Percentiles rank a stretch among this genome's conserved stretches.
Conservation (phyloP, 108 stramenopile genomes). For the Thalassiosira profunda region DNA sequence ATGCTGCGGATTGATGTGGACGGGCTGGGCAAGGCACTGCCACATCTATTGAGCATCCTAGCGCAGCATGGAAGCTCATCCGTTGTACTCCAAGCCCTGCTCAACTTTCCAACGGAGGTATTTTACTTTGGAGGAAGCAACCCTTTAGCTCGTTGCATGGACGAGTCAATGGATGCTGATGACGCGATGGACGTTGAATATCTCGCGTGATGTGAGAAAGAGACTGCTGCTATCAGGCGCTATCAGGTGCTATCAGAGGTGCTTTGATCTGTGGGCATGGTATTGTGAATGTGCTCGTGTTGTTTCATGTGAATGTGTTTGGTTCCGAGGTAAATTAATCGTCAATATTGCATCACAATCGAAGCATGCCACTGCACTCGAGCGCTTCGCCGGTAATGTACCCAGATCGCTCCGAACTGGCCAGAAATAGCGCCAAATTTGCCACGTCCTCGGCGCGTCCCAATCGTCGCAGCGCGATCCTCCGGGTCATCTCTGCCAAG, state of each 20-base stretch:
- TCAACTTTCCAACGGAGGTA: slow-evolving; percentile 11
- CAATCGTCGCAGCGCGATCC: slow-evolving; percentile 62
- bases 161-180: slow-evolving; percentile 19
- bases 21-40: slow-evolving; percentile 7
- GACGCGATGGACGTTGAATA: slow-evolving; percentile 17
- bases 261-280: too few species aligned
- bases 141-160: not conserved
- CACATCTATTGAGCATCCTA: slow-evolving; percentile 8
- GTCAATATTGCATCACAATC: slow-evolving; percentile 38
- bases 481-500: slow-evolving; percentile 44
- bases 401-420: slow-evolving; percentile 58
- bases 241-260: too few species aligned
- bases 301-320: too few species aligned
- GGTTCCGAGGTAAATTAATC: too few species aligned
- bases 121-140: slow-evolving; percentile 3
- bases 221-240: too few species aligned
- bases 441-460: slow-evolving; percentile 74
- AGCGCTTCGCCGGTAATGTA: slow-evolving; percentile 80
- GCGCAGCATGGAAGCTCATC: not conserved
- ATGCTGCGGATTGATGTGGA: slow-evolving; percentile 17
- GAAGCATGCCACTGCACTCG: slow-evolving; percentile 72
- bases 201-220: not conserved
- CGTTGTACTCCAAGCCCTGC: slow-evolving; percentile 7
- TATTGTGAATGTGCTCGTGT: too few species aligned
- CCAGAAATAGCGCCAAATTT: slow-evolving; percentile 60